These are phyloP conservation scores for Neospermospora avenae DNA, from an alignment of 2,329 filamentous ascomycete genomes.

Conservation along the genomic window DNA sequence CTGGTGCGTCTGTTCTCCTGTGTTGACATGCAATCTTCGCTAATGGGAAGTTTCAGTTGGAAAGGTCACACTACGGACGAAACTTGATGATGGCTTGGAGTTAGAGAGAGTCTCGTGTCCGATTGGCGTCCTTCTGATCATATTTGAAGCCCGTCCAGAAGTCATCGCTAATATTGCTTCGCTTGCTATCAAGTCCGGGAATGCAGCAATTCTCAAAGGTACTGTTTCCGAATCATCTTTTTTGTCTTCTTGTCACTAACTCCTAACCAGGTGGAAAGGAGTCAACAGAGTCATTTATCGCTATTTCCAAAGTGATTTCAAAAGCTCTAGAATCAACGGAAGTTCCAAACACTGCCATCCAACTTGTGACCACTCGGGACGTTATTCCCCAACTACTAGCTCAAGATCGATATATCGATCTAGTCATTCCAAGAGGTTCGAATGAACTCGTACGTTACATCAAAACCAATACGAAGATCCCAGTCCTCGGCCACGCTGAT, in stretches of 20 bases:
- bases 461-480: constrained; percentile 88
- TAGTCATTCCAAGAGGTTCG: constrained; percentile 76
- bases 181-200: constrained; percentile 93
- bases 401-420: constrained; percentile 84
- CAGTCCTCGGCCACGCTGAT: constrained; percentile 93
- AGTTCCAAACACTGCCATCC: constrained; percentile 83
- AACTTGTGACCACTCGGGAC: constrained; percentile 91
- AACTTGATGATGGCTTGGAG: constrained; percentile 79
- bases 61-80: constrained; percentile 76
- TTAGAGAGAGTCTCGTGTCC: constrained; percentile 89
- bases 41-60: constrained; percentile 57
- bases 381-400: constrained; percentile 83
- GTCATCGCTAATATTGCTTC: constrained; percentile 98
- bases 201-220: constrained; percentile 94
- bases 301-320: constrained; percentile 84
- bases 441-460: constrained; percentile 57
- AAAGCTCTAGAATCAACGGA: constrained; percentile 66
- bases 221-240: constrained; percentile 7
- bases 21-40: constrained; percentile 10
- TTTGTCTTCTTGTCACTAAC: background rate
- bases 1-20: constrained; percentile 50
- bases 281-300: constrained; percentile 89
- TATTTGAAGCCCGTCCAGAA: constrained; percentile 96
- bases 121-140: constrained; percentile 96
- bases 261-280: constrained; percentile 72